These are phyloP conservation scores for Luffa acutangula DNA, from an alignment of 306 rosid species.

Conservation along the genomic window DNA sequence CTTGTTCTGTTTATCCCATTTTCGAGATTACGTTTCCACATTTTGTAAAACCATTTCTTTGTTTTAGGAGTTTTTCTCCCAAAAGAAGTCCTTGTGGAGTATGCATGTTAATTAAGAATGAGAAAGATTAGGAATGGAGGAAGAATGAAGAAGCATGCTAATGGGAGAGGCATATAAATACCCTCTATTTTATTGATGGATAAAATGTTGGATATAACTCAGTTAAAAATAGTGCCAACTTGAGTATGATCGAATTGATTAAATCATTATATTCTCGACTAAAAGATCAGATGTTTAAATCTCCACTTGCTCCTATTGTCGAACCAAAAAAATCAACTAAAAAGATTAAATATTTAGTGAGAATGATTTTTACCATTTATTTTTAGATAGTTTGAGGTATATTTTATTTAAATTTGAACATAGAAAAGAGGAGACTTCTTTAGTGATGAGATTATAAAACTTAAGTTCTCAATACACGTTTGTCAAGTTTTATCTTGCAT, in stretches of 20 bases:
- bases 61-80: background rate
- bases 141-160: background rate
- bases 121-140: no score
- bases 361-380: no score
- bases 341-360: no score
- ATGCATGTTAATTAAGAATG: background rate
- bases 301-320: no score
- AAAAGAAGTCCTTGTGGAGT: background rate
- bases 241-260: no score
- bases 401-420: background rate
- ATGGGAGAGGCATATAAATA: background rate
- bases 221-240: no score
- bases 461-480: background rate
- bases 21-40: background rate
- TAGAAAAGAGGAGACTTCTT: background rate
- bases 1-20: background rate
- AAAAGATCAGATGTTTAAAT: no score
- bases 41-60: background rate
- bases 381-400: no score
- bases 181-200: no score
- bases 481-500: background rate
- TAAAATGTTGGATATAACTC: background rate
- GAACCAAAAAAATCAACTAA: no score
- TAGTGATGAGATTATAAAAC: no score
- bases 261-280: no score